These are phyloP conservation scores for Amylocarpus encephaloides DNA, from an alignment of 2,329 filamentous ascomycete genomes.

Conservation along the genomic window DNA sequence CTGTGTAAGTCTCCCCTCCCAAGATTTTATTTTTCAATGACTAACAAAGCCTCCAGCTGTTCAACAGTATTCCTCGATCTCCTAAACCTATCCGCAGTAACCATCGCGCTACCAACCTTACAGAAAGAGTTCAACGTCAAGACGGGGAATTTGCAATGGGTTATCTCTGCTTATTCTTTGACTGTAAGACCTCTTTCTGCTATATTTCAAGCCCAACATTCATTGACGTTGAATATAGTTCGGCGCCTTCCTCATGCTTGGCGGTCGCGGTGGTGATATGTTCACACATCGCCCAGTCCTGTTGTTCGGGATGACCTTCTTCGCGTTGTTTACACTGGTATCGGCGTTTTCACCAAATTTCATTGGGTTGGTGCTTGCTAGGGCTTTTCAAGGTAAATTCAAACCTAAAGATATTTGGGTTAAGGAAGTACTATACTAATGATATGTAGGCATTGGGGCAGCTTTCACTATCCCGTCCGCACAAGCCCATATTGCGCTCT, in stretches of 20 bases:
- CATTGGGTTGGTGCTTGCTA: constrained; percentile 4
- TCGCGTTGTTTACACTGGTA: constrained; percentile 5
- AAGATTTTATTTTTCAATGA: neutral
- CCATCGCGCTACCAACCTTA: constrained; percentile 1
- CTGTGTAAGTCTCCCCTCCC: neutral
- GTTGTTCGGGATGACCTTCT: constrained; percentile 5
- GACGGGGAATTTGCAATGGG: constrained; percentile 5
- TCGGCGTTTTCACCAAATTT: constrained; percentile 2
- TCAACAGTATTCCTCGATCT: neutral
- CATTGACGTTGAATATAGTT: neutral
- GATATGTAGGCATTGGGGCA: neutral
- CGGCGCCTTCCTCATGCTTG: constrained; percentile 5
- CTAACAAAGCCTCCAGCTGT: neutral
- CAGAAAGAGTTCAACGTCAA: constrained; percentile 4
- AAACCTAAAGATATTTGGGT: neutral
- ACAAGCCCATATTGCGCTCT: constrained; percentile 2
- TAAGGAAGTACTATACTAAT: neutral
- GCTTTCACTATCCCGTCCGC: constrained; percentile 5
- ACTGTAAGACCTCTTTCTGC: neutral
- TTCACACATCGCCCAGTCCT: constrained; percentile 5
- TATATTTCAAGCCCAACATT: neutral
- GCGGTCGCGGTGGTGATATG: constrained; percentile 3
- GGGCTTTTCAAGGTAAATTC: constrained; percentile 3
- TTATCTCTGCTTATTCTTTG: constrained; percentile 7
- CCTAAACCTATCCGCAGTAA: constrained; percentile 2